Conservation (phyloP, 2,329 filamentous ascomycete species). For the Monosporascus ibericus region DNA sequence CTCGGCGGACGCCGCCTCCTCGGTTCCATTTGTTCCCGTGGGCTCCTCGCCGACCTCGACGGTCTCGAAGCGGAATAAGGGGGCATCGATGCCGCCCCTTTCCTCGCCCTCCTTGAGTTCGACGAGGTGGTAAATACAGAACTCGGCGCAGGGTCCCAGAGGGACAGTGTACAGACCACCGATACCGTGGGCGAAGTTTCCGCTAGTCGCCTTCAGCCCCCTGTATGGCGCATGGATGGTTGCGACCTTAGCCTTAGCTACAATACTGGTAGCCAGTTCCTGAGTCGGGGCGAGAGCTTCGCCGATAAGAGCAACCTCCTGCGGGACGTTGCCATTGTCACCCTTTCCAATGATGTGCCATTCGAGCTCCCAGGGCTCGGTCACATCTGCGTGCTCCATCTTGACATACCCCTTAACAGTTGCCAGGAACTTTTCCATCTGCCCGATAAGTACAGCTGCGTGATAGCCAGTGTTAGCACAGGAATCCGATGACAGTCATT, state of each 20-base stretch:
- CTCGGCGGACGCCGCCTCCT: not conserved
- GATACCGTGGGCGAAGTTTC: constrained; percentile 43
- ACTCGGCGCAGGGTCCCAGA: constrained; percentile 35
- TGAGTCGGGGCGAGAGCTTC: constrained; percentile 41
- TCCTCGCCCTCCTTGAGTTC: constrained; percentile 19
- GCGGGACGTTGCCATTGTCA: constrained; percentile 11
- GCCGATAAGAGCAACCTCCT: constrained; percentile 40
- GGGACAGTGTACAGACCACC: constrained; percentile 30
- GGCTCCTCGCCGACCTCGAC: constrained; percentile 17
- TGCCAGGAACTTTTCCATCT: constrained; percentile 30
- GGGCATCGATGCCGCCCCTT: not conserved
- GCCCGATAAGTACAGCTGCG: constrained; percentile 34
- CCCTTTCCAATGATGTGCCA: constrained; percentile 41
- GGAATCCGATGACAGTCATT: no score
- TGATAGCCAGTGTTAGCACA: not conserved
- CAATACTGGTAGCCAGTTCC: constrained; percentile 36
- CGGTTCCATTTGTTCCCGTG: not conserved
- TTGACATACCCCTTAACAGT: constrained; percentile 23
- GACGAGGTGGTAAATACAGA: constrained; percentile 45
- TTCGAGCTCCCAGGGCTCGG: constrained; percentile 29
- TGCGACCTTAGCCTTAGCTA: constrained; percentile 32
- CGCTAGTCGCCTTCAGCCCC: constrained; percentile 43
- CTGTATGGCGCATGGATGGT: constrained; percentile 40
- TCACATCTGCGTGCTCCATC: constrained; percentile 9
- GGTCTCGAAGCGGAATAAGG: not conserved